Evolutionary conservation across 805 yeast species (phyloP).

Genomic region (Pichia thaimueangensis): DNA sequence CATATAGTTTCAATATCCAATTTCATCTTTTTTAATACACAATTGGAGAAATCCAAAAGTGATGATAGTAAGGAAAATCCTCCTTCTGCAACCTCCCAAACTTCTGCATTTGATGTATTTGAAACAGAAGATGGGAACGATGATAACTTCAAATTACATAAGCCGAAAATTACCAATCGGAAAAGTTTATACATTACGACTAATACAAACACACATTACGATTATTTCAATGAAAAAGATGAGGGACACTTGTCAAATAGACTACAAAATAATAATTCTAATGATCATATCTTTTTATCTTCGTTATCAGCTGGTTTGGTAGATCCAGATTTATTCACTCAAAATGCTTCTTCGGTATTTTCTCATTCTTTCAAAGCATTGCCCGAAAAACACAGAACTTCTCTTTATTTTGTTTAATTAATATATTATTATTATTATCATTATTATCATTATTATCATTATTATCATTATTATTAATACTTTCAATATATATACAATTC

Average conservation of each 20-base stretch:
- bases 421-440: not conserved
- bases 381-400: slow-evolving; percentile 9
- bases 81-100: slow-evolving; percentile 1
- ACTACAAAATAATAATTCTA: not conserved
- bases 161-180: too few species aligned
- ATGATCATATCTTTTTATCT: not conserved
- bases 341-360: slow-evolving; percentile 2
- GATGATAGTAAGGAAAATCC: not conserved
- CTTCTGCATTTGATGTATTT: slow-evolving; percentile 1
- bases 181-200: too few species aligned
- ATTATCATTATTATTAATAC: too few species aligned
- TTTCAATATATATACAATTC: too few species aligned
- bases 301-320: not conserved
- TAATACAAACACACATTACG: too few species aligned
- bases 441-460: not conserved
- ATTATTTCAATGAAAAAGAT: too few species aligned
- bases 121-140: not conserved
- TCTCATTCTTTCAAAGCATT: not conserved
- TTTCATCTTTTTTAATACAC: slow-evolving; percentile 1
- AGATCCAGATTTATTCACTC: slow-evolving; percentile 5
- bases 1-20: slow-evolving; percentile 1
- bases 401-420: slow-evolving; percentile 9
- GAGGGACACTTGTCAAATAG: not conserved
- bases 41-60: not conserved
- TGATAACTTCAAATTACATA: not conserved